phyloP scores from a whole-genome alignment of 495 filamentous ascomycete genomes.

The Neurospora intermedia region DNA sequence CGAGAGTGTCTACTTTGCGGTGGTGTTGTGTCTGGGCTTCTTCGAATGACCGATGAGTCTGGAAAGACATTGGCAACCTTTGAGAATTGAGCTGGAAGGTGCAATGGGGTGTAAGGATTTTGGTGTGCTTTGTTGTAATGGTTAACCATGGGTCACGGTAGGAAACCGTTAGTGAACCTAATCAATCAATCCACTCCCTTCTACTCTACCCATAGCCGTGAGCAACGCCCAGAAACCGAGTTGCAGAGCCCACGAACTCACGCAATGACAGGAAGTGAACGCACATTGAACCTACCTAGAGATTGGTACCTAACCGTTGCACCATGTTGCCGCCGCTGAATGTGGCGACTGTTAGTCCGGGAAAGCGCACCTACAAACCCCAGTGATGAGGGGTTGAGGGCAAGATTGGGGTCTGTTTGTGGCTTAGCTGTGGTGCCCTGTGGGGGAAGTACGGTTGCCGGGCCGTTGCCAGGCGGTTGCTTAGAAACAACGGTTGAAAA shows the following conservation, averaged over 20 bases:
- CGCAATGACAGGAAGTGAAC: not conserved
- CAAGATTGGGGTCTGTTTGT: not conserved
- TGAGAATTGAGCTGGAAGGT: not conserved
- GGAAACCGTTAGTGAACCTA: too few relatives aligned
- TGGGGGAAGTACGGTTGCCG: too few relatives aligned
- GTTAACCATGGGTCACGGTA: too few relatives aligned
- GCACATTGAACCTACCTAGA: not conserved
- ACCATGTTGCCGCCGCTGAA: not conserved
- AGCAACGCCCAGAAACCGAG: too few relatives aligned
- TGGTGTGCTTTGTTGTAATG: too few relatives aligned
- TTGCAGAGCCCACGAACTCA: not conserved
- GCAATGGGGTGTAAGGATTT: too few relatives aligned
- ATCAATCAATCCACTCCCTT: too few relatives aligned
- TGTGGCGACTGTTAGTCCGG: not conserved
- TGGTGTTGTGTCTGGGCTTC: not conserved
- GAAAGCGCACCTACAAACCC: not conserved
- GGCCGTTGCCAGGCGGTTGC: too few relatives aligned
- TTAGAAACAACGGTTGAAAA: too few relatives aligned
- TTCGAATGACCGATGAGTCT: not conserved
- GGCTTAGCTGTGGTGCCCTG: too few relatives aligned
- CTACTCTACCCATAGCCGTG: too few relatives aligned
- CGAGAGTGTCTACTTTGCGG: not conserved
- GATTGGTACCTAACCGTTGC: not conserved
- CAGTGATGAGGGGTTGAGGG: not conserved
- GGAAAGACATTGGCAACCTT: not conserved